Conservation (phyloP, 2,329 filamentous ascomycete genomes). For the Pestalotiopsis sp. region DNA sequence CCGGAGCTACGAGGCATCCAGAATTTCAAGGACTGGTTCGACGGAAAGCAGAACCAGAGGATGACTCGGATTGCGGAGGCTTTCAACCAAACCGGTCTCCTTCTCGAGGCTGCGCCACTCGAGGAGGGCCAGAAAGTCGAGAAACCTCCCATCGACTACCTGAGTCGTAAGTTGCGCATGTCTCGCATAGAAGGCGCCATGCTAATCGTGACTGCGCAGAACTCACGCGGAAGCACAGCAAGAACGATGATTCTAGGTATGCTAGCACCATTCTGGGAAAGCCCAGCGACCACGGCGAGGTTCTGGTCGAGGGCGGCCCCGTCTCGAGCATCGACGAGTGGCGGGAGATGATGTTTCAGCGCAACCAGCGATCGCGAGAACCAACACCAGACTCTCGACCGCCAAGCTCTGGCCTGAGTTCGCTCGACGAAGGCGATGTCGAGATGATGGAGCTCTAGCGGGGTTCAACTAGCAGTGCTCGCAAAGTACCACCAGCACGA, state of each 20-base stretch:
- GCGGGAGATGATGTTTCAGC: conserved; percentile 46
- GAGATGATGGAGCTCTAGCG: conserved; percentile 41
- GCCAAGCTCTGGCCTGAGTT: conserved; percentile 60
- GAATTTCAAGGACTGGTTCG: conserved; percentile 79
- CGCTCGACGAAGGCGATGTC: conserved; percentile 49
- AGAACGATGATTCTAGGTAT: conserved; percentile 83
- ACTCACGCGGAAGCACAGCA: conserved; percentile 91
- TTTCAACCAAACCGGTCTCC: conserved; percentile 40
- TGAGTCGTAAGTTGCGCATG: conserved; percentile 58
- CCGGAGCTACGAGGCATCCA: conserved; percentile 80
- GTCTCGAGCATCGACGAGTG: conserved; percentile 70
- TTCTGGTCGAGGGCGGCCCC: conserved; percentile 79
- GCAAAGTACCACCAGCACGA: not conserved
- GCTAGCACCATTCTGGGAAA: conserved; percentile 83
- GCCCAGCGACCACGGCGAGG: conserved; percentile 67
- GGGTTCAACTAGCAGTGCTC: not conserved
- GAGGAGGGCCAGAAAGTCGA: conserved; percentile 53
- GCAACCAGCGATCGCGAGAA: conserved; percentile 30
- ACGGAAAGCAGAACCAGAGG: conserved; percentile 73
- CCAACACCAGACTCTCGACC: conserved; percentile 42
- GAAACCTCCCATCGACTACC: conserved; percentile 60
- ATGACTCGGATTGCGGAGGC: conserved; percentile 80
- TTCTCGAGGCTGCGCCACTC: conserved; percentile 33
- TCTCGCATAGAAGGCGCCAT: not conserved
- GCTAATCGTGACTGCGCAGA: conserved; percentile 49